phyloP scores from a whole-genome alignment of 2,329 filamentous ascomycete species.

The Trichoderma afroharzianum region DNA sequence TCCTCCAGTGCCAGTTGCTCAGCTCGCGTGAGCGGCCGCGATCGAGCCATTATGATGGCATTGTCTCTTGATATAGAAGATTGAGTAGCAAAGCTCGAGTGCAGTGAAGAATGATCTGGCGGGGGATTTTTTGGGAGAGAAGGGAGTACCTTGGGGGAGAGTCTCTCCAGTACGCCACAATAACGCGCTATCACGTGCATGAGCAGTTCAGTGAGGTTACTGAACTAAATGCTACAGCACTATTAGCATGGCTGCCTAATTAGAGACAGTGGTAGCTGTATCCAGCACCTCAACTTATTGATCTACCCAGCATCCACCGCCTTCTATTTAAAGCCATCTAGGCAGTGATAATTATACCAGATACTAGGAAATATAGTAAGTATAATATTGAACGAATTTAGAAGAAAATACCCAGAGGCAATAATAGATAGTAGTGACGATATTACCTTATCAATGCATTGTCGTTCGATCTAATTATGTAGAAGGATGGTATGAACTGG shows the following conservation, averaged over 20 bases:
- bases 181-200: constrained; percentile 31
- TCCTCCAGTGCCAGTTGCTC: constrained; percentile 29
- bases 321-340: too few species aligned
- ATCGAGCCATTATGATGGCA: constrained; percentile 28
- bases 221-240: not conserved
- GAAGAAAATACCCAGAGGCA: too few species aligned
- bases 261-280: not conserved
- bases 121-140: not conserved
- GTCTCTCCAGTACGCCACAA: not conserved
- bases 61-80: constrained; percentile 16
- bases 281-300: too few species aligned
- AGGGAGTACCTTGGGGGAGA: not conserved
- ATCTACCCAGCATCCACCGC: too few species aligned
- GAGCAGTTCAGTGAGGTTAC: not conserved
- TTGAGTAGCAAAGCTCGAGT: not conserved
- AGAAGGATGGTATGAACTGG: not conserved
- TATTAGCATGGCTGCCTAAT: not conserved
- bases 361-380: not conserved
- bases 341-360: not conserved
- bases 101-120: not conserved
- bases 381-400: too few species aligned
- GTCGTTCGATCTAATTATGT: not conserved
- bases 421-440: not conserved
- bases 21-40: constrained; percentile 27
- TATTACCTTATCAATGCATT: not conserved